Percentiles rank a stretch among this genome's conserved stretches.
These are phyloP conservation scores for Pyrenula aspistea DNA, from an alignment of 495 filamentous ascomycete genomes.

Conservation along the genomic window DNA sequence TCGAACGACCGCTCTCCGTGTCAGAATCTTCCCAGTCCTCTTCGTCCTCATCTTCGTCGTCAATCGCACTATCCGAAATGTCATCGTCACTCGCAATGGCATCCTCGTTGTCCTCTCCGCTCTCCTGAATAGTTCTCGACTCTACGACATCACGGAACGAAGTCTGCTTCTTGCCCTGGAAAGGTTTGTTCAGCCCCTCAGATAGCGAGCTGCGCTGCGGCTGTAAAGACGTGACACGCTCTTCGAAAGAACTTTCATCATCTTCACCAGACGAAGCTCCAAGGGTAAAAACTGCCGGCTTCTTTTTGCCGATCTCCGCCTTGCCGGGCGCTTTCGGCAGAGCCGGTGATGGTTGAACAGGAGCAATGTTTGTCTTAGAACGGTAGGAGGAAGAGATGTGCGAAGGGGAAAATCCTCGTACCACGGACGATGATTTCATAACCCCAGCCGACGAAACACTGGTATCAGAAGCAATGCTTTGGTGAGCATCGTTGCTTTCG, in stretches of 20 bases:
- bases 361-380: constrained; percentile 43
- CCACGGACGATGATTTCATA: constrained; percentile 59
- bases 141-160: constrained; percentile 75
- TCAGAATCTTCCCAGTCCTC: constrained; percentile 84
- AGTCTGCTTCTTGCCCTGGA: constrained; percentile 57
- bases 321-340: constrained; percentile 27
- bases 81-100: constrained; percentile 64
- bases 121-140: constrained; percentile 45
- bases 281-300: constrained; percentile 63
- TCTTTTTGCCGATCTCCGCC: constrained; percentile 36
- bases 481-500: constrained; percentile 34
- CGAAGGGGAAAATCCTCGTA: constrained; percentile 79
- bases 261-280: constrained; percentile 70
- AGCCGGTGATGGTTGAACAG: constrained; percentile 32
- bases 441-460: constrained; percentile 34
- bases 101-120: constrained; percentile 54
- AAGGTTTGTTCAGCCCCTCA: constrained; percentile 34
- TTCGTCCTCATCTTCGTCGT: constrained; percentile 76
- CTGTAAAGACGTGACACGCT: constrained; percentile 40
- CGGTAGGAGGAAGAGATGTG: constrained; percentile 62
- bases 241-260: constrained; percentile 68
- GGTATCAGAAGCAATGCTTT: constrained; percentile 34
- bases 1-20: constrained; percentile 75
- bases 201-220: constrained; percentile 40
- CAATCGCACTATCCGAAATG: constrained; percentile 67